These are phyloP conservation scores for Pyrus hybrid DNA, from an alignment of 331 rosid genomes.

Conservation along the genomic window DNA sequence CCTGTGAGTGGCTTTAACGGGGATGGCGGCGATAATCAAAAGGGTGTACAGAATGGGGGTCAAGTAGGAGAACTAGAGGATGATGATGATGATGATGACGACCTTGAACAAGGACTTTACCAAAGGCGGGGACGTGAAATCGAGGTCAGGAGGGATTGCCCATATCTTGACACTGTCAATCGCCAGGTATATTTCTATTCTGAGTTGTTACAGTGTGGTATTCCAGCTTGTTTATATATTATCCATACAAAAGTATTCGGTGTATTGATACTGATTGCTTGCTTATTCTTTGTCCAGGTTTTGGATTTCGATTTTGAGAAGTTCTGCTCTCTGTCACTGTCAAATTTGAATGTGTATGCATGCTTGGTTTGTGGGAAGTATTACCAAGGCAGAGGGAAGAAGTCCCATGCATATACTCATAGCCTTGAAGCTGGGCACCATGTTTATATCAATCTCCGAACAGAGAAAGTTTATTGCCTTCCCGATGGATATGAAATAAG, in stretches of 20 bases:
- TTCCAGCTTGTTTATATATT: not conserved
- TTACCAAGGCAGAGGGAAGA: conserved; percentile 95
- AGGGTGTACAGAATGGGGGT: conserved; percentile 33
- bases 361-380: conserved; percentile 96
- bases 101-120: conserved; percentile 22
- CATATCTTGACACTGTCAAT: conserved; percentile 92
- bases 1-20: conserved; percentile 2
- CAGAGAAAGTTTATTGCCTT: conserved; percentile 95
- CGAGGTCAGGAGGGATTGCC: conserved; percentile 82
- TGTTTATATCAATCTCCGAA: conserved; percentile 81
- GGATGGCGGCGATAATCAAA: conserved; percentile 11
- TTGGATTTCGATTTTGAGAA: conserved; percentile 97
- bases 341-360: conserved; percentile 89
- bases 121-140: conserved; percentile 44
- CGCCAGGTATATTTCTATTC: conserved; percentile 66
- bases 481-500: conserved; percentile 97
- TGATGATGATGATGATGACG: conserved; percentile 37
- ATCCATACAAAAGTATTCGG: not conserved
- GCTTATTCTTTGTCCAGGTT: conserved; percentile 40
- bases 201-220: not conserved
- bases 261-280: not conserved
- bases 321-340: conserved; percentile 87
- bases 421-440: conserved; percentile 98
- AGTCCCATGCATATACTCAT: conserved; percentile 93
- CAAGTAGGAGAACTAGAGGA: conserved; percentile 32